Conservation (phyloP, 176 grass and related monocot species). For the Avena eriantha region DNA sequence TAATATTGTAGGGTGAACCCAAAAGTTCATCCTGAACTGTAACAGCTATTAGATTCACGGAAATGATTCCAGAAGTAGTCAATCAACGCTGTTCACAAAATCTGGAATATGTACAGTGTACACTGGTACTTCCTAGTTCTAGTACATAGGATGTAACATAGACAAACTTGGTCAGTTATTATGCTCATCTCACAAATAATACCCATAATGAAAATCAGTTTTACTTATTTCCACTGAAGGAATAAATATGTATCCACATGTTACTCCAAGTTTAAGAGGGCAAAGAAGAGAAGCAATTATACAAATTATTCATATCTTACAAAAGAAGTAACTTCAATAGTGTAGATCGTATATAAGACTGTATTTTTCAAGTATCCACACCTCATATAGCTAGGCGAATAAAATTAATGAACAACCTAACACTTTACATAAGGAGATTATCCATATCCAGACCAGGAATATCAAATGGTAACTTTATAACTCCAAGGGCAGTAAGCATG, state of each 20-base stretch:
- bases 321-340: conserved; percentile 25
- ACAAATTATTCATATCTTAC: conserved; percentile 20
- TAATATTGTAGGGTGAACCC: background rate
- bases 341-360: conserved; percentile 19
- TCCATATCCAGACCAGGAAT: conserved; percentile 75
- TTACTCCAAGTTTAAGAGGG: conserved; percentile 24
- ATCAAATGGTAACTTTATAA: conserved; percentile 82
- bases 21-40: conserved; percentile 12
- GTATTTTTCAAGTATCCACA: conserved; percentile 12
- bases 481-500: conserved; percentile 69
- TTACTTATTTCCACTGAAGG: conserved; percentile 4
- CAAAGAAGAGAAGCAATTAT: background rate
- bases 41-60: conserved; percentile 14
- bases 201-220: conserved; percentile 7
- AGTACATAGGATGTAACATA: conserved; percentile 7
- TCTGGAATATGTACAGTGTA: conserved; percentile 4
- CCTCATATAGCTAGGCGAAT: background rate
- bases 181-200: background rate
- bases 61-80: background rate
- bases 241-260: conserved; percentile 2
- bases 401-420: conserved; percentile 1
- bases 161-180: background rate
- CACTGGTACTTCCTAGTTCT: conserved; percentile 20
- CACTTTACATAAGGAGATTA: conserved; percentile 67
- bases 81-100: background rate